Base-by-base conservation (phyloP, 2,329 filamentous ascomycete genomes). In the Monosporascus sp. region DNA sequence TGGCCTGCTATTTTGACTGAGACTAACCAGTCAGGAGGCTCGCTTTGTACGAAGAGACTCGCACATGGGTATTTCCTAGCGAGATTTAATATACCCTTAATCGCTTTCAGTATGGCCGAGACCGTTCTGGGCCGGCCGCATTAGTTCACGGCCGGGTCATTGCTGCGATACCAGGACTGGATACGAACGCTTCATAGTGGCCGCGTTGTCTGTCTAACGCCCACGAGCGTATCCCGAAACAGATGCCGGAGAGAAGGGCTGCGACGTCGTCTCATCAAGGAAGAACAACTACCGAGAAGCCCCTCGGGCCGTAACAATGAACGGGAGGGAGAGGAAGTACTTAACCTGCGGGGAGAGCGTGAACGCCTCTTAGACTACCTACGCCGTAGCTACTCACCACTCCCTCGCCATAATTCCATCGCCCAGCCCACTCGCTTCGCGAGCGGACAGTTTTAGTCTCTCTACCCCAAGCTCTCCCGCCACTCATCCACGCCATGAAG, bases 401-500 rank as follows among this genome's bases (percentile, higher is more conserved):
- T 3, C 9, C 19, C 19, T 43, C 40, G 9, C 40, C 19, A 24
- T 24, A 19, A 19, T 20, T 5, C 19, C 19, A 43, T 43, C 19
- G 40, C 40, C 40, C 22, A 24, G 40, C 19, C 22, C 19, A 20
- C 40, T 24, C 9, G 19, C 19, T 14, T 14, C 31, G 11, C 31
- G 31, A 34, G 31, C 31, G 4, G 3, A 34, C 31, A 34, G 11
- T 34, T 34, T 5, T 34, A 34, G 31, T 14, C 31, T 34, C 11
- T 34, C 31, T 14, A 14, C 31, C 31, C 1, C 31, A 5, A 34
- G 11, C 4, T 34, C 5, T 14, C 11, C 31, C 31, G 31, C 31
- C 31, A 34, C 31, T 34, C 3, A 41, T 19, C 41, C n/a, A 20
- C 41, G 56, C 52, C 46, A 74, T 73, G 71, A 69, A 66, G 62